A percentile compares a stretch with the other conserved stretches of the same genome.
These are phyloP conservation scores for Fusarium kyushuense DNA, from an alignment of 2,329 filamentous ascomycete genomes.

Conservation along the genomic window DNA sequence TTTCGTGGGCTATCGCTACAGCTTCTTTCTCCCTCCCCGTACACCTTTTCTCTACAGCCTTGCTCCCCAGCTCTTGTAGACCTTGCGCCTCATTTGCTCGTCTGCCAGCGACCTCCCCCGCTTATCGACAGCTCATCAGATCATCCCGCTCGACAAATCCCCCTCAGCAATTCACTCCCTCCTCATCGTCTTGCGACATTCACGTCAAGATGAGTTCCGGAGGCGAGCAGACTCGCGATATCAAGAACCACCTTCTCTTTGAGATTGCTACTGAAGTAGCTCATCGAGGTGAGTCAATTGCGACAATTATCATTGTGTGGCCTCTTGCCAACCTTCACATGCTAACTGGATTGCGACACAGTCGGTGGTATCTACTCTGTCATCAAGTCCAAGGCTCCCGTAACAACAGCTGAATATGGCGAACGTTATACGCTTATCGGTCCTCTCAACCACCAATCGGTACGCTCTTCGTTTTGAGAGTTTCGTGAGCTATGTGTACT, in stretches of 20 bases:
- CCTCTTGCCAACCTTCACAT: slow-evolving; percentile 17
- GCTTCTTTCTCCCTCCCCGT: slow-evolving; percentile 41
- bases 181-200: slow-evolving; percentile 18
- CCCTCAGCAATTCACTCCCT: too few relatives aligned
- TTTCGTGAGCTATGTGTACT: slow-evolving; percentile 5
- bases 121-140: slow-evolving; percentile 36
- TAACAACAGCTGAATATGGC: slow-evolving; percentile 98
- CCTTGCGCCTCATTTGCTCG: slow-evolving; percentile 15
- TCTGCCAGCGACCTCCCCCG: slow-evolving; percentile 20
- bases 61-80: slow-evolving; percentile 14
- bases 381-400: slow-evolving; percentile 97
- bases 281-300: slow-evolving; percentile 78
- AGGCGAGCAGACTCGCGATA: slow-evolving; percentile 71
- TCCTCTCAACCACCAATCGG: slow-evolving; percentile 90
- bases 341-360: slow-evolving; percentile 53
- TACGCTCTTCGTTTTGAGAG: slow-evolving; percentile 58
- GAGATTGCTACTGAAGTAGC: slow-evolving; percentile 97
- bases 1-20: slow-evolving; percentile 38
- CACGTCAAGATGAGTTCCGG: slow-evolving; percentile 60
- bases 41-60: slow-evolving; percentile 21
- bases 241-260: slow-evolving; percentile 96
- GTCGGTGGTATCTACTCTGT: slow-evolving; percentile 99
- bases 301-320: slow-evolving; percentile 21
- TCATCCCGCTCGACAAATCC: slow-evolving; percentile 31
- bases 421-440: slow-evolving; percentile 96